A percentile compares a stretch with the other conserved stretches of the same genome.
phyloP scores from a whole-genome alignment of 2,329 filamentous ascomycete genomes.

The Clonostachys chloroleuca region DNA sequence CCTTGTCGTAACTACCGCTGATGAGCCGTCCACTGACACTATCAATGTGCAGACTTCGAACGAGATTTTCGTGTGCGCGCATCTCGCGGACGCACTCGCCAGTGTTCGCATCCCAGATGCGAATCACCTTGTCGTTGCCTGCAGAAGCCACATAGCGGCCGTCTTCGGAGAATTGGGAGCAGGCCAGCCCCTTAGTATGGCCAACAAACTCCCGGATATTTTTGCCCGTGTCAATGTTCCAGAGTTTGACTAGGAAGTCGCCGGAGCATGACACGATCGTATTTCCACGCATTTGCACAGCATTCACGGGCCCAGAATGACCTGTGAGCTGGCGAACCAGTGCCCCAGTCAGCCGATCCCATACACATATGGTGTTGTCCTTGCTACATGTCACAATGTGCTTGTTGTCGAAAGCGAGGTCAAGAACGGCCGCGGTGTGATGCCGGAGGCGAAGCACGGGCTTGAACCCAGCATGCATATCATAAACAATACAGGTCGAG shows the following conservation, averaged over 20 bases:
- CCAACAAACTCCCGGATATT: constrained; percentile 87
- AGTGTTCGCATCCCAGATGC: constrained; percentile 92
- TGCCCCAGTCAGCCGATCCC: constrained; percentile 77
- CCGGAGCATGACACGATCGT: constrained; percentile 90
- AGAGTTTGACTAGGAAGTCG: constrained; percentile 89
- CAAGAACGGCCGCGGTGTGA: constrained; percentile 85
- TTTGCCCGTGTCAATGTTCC: constrained; percentile 87
- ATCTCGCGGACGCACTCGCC: constrained; percentile 79
- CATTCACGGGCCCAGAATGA: constrained; percentile 90
- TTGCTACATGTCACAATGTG: constrained; percentile 98
- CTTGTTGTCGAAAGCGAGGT: constrained; percentile 86
- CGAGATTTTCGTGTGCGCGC: constrained; percentile 77
- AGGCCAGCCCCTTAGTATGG: constrained; percentile 90
- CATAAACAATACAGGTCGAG: constrained; percentile 85
- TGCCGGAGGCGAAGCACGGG: constrained; percentile 74
- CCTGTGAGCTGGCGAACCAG: constrained; percentile 77
- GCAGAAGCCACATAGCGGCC: constrained; percentile 90
- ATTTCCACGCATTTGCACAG: constrained; percentile 90
- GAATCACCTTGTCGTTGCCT: constrained; percentile 92
- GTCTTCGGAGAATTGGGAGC: constrained; percentile 93
- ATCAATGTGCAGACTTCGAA: constrained; percentile 88
- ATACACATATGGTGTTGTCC: constrained; percentile 89
- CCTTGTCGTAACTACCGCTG: constrained; percentile 90
- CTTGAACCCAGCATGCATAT: constrained; percentile 71
- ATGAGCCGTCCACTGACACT: constrained; percentile 80